phyloP scores from a whole-genome alignment of 2,329 filamentous ascomycete species.

The Achaetomium macrosporum region DNA sequence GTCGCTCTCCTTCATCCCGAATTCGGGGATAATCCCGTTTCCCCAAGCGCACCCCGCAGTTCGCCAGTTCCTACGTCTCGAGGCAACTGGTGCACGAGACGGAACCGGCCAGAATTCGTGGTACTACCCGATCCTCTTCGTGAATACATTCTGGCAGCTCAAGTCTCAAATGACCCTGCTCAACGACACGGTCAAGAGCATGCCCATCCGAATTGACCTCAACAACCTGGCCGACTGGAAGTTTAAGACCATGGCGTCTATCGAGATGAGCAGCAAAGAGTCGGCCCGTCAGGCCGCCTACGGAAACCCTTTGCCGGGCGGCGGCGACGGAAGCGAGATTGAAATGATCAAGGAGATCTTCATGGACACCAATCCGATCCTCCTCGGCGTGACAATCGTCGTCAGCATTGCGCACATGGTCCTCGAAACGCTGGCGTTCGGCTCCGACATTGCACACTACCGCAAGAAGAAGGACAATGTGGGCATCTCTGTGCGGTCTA shows the following conservation, averaged over 20 bases:
- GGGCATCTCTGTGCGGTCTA: constrained; percentile 91
- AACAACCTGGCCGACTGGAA: constrained; percentile 84
- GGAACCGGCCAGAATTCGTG: constrained; percentile 79
- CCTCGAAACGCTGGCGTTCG: constrained; percentile 94
- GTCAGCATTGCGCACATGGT: constrained; percentile 89
- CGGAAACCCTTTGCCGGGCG: constrained; percentile 64
- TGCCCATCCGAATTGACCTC: constrained; percentile 78
- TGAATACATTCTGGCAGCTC: constrained; percentile 98
- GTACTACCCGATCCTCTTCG: constrained; percentile 85
- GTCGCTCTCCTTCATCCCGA: constrained; percentile 79
- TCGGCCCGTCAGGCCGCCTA: constrained; percentile 71
- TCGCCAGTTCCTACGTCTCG: constrained; percentile 72
- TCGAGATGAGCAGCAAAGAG: constrained; percentile 85
- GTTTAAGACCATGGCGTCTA: constrained; percentile 74
- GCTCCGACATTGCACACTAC: constrained; percentile 95
- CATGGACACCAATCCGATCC: constrained; percentile 86
- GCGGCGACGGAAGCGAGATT: constrained; percentile 86
- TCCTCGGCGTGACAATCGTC: constrained; percentile 75
- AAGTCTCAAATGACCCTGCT: constrained; percentile 84
- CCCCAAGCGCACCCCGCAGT: constrained; percentile 64
- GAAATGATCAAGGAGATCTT: constrained; percentile 97
- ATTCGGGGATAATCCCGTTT: constrained; percentile 65
- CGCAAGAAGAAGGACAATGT: constrained; percentile 99
- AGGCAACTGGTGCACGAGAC: constrained; percentile 76
- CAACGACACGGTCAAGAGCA: constrained; percentile 77